These are phyloP conservation scores for Pseudoneurospora amorphoporcata DNA, from an alignment of 495 filamentous ascomycete species.

Conservation along the genomic window DNA sequence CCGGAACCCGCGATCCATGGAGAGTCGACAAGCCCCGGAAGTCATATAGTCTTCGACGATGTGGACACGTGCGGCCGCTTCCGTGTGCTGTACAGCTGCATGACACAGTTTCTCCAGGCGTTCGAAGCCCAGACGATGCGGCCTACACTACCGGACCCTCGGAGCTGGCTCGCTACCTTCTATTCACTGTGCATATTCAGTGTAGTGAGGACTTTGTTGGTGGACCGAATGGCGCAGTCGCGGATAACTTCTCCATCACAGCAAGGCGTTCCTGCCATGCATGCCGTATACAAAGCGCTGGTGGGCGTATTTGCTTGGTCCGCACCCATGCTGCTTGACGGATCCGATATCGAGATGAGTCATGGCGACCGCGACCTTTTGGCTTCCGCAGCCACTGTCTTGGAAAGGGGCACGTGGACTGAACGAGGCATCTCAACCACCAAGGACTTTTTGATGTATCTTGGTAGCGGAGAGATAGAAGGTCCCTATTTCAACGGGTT, in stretches of 20 bases:
- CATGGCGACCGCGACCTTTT: constrained; percentile 28
- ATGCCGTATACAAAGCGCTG: constrained; percentile 37
- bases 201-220: constrained; percentile 36
- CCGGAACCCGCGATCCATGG: constrained; percentile 35
- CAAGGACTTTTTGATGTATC: constrained; percentile 33
- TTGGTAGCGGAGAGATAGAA: constrained; percentile 34
- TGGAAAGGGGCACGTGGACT: constrained; percentile 33
- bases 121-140: constrained; percentile 33
- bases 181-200: constrained; percentile 41
- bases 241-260: constrained; percentile 24
- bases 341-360: constrained; percentile 21
- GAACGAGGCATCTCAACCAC: constrained; percentile 31
- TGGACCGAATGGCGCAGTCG: constrained; percentile 30
- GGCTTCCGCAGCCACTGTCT: constrained; percentile 16
- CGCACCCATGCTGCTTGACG: constrained; percentile 33
- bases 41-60: constrained; percentile 29
- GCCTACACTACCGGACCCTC: constrained; percentile 24
- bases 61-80: constrained; percentile 35
- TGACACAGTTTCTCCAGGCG: constrained; percentile 37
- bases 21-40: constrained; percentile 27
- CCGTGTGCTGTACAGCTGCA: constrained; percentile 36
- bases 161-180: constrained; percentile 36
- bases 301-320: constrained; percentile 34
- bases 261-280: constrained; percentile 27
- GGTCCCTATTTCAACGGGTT: constrained; percentile 34